A percentile compares a stretch with the other conserved stretches of the same genome.
Conservation (phyloP, 352 stramenopile genomes). For the Thalassiosira mediterranea region DNA sequence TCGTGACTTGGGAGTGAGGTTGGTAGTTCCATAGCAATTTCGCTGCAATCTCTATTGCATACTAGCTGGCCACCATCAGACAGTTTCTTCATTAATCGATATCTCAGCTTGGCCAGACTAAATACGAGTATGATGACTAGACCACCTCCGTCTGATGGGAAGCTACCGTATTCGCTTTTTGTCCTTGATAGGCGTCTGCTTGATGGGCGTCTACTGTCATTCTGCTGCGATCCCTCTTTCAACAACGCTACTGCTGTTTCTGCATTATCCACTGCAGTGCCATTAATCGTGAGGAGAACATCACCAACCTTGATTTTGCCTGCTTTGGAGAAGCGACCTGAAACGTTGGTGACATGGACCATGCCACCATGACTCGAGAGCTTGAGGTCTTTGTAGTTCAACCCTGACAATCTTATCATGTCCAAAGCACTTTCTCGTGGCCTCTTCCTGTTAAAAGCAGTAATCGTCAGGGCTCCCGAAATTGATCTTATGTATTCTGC, state of each 20-base stretch:
- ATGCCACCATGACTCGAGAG: neutral
- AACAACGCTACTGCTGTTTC: neutral
- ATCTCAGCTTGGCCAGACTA: neutral
- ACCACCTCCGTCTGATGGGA: neutral
- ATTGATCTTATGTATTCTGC: conserved; percentile 2
- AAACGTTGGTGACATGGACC: neutral
- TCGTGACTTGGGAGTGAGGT: neutral
- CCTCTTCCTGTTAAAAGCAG: neutral
- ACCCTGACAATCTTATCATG: conserved; percentile 6
- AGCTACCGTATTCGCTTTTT: neutral
- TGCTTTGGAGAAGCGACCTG: conserved; percentile 2
- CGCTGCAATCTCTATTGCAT: neutral
- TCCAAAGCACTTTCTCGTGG: conserved; percentile 4
- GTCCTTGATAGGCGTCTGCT: neutral
- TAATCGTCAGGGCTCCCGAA: neutral
- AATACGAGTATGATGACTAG: conserved; percentile 7
- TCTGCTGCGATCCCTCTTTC: neutral
- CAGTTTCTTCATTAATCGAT: neutral
- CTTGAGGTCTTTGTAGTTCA: conserved; percentile 6
- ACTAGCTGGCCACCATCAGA: neutral
- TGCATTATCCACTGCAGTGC: neutral
- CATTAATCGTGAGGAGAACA: conserved; percentile 11
- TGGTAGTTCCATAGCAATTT: neutral
- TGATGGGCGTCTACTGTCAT: too few relatives aligned
- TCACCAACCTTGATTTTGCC: conserved; percentile 7